Conservation (phyloP, 495 filamentous ascomycete species). For the Physcia stellaris region DNA sequence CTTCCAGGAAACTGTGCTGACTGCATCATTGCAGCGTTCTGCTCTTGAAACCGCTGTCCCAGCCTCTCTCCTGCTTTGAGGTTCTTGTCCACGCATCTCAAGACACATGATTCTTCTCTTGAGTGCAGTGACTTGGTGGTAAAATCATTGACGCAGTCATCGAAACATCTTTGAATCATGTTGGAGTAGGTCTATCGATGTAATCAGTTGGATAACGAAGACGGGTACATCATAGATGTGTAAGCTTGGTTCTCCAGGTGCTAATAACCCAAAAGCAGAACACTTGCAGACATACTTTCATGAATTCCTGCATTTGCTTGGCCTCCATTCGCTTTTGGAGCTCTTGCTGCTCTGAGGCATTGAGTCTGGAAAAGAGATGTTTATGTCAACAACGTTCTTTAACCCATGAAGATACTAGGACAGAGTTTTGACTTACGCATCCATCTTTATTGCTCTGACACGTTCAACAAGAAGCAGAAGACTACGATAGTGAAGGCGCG, state of each 20-base stretch:
- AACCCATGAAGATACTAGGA: no score
- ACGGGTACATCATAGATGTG: conserved; percentile 5
- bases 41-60: conserved; percentile 85
- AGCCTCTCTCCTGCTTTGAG: conserved; percentile 76
- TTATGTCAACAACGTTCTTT: no score
- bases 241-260: background rate
- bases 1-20: conserved; percentile 38
- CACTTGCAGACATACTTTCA: conserved; percentile 76
- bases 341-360: conserved; percentile 73
- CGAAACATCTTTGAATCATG: conserved; percentile 91
- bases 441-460: no score
- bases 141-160: conserved; percentile 95
- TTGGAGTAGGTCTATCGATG: conserved; percentile 77
- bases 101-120: conserved; percentile 79
- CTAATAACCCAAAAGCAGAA: conserved; percentile 9
- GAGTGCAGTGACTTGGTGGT: conserved; percentile 82
- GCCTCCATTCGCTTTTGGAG: conserved; percentile 83
- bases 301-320: conserved; percentile 97
- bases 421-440: no score
- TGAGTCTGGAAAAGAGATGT: conserved; percentile 39
- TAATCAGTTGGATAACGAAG: background rate
- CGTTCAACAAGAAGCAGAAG: no score
- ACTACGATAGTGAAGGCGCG: no score
- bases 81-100: conserved; percentile 90
- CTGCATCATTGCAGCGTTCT: conserved; percentile 79